These are phyloP conservation scores for Pyrus pyrifolia DNA, from an alignment of 306 rosid genomes.

Conservation along the genomic window DNA sequence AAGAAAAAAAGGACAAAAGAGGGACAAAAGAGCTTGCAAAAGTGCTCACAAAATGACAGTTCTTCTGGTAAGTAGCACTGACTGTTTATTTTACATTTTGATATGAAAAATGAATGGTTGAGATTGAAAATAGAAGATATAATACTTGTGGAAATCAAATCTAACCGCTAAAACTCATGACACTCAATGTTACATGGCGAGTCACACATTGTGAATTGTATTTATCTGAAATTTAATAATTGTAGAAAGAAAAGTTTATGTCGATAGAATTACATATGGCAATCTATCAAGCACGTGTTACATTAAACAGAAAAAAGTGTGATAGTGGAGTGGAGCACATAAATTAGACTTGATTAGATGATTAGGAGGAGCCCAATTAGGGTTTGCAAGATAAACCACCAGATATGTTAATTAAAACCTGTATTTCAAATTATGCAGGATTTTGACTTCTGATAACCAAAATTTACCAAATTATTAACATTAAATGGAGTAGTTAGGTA, in stretches of 20 bases:
- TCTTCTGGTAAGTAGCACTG: background rate
- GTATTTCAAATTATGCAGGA: background rate
- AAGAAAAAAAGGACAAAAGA: background rate
- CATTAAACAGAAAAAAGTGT: background rate
- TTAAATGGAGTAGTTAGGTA: background rate
- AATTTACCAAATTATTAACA: background rate
- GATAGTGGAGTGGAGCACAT: constrained; percentile 1
- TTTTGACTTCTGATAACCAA: background rate
- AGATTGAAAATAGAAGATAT: no score
- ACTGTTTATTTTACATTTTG: no score
- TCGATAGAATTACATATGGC: background rate
- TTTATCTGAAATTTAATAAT: background rate
- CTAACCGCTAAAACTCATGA: no score
- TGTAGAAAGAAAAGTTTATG: no score
- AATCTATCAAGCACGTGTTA: background rate
- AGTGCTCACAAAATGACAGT: constrained; percentile 1
- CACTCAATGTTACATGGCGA: no score
- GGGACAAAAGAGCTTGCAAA: constrained; percentile 13
- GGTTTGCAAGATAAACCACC: background rate
- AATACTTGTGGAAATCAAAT: no score
- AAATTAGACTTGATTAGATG: background rate
- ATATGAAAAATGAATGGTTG: no score
- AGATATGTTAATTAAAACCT: background rate
- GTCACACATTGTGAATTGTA: no score
- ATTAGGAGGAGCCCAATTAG: background rate